Percentiles rank a stretch among this genome's conserved stretches.
These are phyloP conservation scores for Sporothrix mexicana DNA, from an alignment of 2,329 filamentous ascomycete species.

Conservation along the genomic window DNA sequence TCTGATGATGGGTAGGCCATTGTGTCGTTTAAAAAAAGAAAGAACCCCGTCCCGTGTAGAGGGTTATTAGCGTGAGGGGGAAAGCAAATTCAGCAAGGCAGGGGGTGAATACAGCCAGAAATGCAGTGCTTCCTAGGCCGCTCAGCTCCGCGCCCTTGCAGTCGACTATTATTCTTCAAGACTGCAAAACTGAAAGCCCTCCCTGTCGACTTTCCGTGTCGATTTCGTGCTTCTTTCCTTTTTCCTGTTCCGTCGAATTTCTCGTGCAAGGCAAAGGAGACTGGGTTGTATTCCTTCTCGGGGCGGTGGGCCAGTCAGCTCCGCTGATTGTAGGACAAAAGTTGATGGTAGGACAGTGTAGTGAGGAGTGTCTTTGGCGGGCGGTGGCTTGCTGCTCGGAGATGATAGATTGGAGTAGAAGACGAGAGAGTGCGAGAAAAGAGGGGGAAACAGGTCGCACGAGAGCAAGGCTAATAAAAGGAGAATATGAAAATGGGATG, in stretches of 20 bases:
- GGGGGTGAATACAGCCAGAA: conserved; percentile 5
- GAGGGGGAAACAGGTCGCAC: conserved; percentile 14
- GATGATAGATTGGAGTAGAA: conserved; percentile 31
- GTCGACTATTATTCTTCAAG: not conserved
- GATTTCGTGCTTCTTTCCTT: not conserved
- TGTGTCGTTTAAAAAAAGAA: conserved; percentile 12
- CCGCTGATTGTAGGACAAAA: conserved; percentile 22
- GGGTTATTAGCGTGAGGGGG: not conserved
- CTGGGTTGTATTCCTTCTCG: not conserved
- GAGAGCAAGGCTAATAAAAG: conserved; percentile 25
- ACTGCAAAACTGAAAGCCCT: conserved; percentile 10
- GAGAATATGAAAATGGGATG: not conserved
- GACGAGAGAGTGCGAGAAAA: conserved; percentile 18
- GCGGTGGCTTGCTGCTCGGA: conserved; percentile 32
- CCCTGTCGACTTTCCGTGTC: not conserved
- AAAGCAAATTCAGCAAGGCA: not conserved
- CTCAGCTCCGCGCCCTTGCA: conserved; percentile 13
- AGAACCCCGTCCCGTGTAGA: conserved; percentile 18
- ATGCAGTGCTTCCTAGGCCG: conserved; percentile 8
- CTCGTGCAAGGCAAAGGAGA: conserved; percentile 1
- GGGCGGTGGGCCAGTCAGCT: conserved; percentile 22
- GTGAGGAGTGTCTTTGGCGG: conserved; percentile 21
- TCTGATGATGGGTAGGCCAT: conserved; percentile 37
- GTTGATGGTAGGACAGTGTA: conserved; percentile 31
- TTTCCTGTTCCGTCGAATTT: not conserved